These are phyloP conservation scores for Lagenidium giganteum DNA, from an alignment of 352 stramenopile genomes.

Conservation along the genomic window DNA sequence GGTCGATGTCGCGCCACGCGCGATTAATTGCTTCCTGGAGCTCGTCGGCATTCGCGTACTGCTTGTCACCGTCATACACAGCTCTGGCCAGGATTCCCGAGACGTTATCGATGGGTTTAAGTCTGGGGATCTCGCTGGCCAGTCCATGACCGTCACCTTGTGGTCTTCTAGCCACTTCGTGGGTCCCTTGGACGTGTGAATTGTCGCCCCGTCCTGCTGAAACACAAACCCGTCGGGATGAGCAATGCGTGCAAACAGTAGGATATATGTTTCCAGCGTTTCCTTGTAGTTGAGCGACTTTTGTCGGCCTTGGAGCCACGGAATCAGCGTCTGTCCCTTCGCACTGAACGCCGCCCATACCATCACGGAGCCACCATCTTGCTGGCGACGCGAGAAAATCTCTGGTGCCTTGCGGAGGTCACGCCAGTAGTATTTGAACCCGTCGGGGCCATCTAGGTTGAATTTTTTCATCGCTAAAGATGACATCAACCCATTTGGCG, in stretches of 20 bases:
- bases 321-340: slow-evolving; percentile 6
- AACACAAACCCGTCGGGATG: slow-evolving; percentile 2
- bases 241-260: slow-evolving; percentile 3
- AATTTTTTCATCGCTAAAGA: slow-evolving; percentile 42
- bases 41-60: not conserved
- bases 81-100: not conserved
- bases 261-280: slow-evolving; percentile 6
- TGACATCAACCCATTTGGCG: slow-evolving; percentile 21
- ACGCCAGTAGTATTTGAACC: slow-evolving; percentile 24
- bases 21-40: no score
- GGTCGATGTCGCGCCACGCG: slow-evolving; percentile 1
- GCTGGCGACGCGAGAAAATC: not conserved
- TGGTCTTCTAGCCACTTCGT: not conserved
- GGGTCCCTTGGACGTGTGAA: slow-evolving; percentile 3
- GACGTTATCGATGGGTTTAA: slow-evolving; percentile 10
- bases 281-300: slow-evolving; percentile 4
- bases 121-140: slow-evolving; percentile 3
- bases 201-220: slow-evolving; percentile 9
- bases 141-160: slow-evolving; percentile 2
- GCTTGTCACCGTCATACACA: slow-evolving; percentile 2
- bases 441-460: slow-evolving; percentile 33
- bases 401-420: slow-evolving; percentile 1
- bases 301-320: slow-evolving; percentile 1
- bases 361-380: slow-evolving; percentile 8
- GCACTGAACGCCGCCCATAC: slow-evolving; percentile 8